These are phyloP conservation scores for Silene noctiflora DNA, from an alignment of 179 eudicot species.

Conservation along the genomic window DNA sequence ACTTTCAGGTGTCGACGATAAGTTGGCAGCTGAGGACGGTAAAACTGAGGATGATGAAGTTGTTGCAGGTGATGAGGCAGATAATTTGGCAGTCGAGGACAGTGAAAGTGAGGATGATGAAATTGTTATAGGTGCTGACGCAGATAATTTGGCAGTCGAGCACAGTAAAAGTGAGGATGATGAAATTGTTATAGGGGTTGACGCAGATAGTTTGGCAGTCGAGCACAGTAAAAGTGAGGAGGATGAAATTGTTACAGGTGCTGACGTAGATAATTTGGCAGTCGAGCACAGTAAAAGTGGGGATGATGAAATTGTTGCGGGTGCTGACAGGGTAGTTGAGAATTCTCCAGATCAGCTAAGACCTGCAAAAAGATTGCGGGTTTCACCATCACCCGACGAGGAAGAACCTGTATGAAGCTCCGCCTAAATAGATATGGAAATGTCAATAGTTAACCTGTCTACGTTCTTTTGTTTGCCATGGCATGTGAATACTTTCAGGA, in stretches of 20 bases:
- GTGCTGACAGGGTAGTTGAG: constrained; percentile 15
- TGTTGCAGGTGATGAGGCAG: neutral
- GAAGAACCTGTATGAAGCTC: constrained; percentile 11
- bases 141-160: constrained; percentile 20
- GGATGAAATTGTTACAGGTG: neutral
- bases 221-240: constrained; percentile 3
- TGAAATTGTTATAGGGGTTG: neutral
- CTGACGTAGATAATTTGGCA: constrained; percentile 13
- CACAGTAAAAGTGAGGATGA: constrained; percentile 3
- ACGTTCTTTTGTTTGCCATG: constrained; percentile 8
- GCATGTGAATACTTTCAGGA: constrained; percentile 27
- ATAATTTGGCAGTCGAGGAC: neutral
- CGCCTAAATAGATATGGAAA: constrained; percentile 9
- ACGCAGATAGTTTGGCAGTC: neutral
- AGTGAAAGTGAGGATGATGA: constrained; percentile 14
- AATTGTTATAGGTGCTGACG: neutral
- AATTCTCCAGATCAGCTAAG: constrained; percentile 35
- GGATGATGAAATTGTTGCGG: neutral
- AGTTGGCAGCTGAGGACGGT: constrained; percentile 20
- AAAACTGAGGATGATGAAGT: constrained; percentile 7
- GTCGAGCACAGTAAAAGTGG: constrained; percentile 15
- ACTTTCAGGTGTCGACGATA: constrained; percentile 6
- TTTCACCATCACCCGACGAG: constrained; percentile 27
- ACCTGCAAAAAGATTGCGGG: constrained; percentile 40
- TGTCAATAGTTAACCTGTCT: constrained; percentile 18